Base-by-base conservation (phyloP, 2,329 filamentous ascomycete genomes). In the Cladosporium sphaerospermum region DNA sequence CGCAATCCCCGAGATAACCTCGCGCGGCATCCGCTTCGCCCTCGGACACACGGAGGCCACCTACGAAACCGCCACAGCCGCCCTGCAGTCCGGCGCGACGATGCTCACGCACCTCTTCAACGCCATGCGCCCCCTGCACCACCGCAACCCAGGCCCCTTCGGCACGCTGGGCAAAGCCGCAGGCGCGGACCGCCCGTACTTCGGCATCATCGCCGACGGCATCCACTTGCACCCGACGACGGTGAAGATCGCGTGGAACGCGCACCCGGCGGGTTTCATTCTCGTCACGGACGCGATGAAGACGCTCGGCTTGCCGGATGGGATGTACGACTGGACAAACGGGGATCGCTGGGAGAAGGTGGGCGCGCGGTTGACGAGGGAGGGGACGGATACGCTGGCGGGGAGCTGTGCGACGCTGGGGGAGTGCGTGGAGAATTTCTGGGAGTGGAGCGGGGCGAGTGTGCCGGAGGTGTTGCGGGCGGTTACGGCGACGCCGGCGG, bases 61-160 rank as follows among this genome's bases (percentile, higher is more conserved):
- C 0, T 95, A 92, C 66, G 88, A 95, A 69, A 79, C 92, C 66
- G 89, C 88, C 1, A 82, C 85, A 3, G 72, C 75, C 4, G 87
- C 88, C 16, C 80, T 93, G 3, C 75, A 74, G n/a, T 78, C 83
- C 6, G 90, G 90, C 48, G 88, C 88, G 2, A 87, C 81, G 45
- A 95, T 95, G 88, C 87, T 96, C 60, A 96, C 90, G 0, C 90
- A 96, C 65, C 78, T 96, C 1, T 96, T 95, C 80, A 96, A 96
- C 68, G 90, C 90, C 23, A 96, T 96, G 90, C 80, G 84, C 1
- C 89, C 89, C 11, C 81, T 95, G 47, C 88, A 93, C 69, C 89
- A 96, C 75, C 86, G 91, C 54, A 90, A 96, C 69, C 90, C 91
- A 0, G 90, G 90, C 36, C 83, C 96, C 61, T 95, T 95, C 67